Percentiles rank a stretch among this genome's conserved stretches.
Conservation (phyloP, 2,329 filamentous ascomycete genomes). For the Xylaria sp. region DNA sequence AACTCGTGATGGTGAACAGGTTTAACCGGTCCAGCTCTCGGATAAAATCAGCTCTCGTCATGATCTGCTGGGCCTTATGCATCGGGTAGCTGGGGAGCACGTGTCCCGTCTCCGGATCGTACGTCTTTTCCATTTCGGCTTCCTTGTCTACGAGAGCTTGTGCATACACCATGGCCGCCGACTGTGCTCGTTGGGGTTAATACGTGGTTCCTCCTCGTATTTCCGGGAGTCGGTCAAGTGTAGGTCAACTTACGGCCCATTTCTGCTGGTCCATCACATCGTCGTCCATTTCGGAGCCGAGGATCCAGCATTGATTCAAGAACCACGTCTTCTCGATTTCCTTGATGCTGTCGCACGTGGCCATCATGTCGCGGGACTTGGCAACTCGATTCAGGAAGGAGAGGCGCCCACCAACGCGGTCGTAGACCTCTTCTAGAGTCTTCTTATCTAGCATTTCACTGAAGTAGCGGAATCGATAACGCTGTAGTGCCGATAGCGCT, state of each 20-base stretch:
- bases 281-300: slow-evolving; percentile 85
- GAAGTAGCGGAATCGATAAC: slow-evolving; percentile 85
- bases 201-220: neutral
- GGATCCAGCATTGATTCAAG: slow-evolving; percentile 80
- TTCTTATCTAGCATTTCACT: slow-evolving; percentile 65
- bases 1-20: slow-evolving; percentile 91
- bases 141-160: slow-evolving; percentile 89
- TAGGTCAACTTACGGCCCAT: slow-evolving; percentile 76
- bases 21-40: slow-evolving; percentile 92
- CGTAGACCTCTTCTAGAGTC: slow-evolving; percentile 81
- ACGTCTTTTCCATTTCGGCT: slow-evolving; percentile 71
- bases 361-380: slow-evolving; percentile 83
- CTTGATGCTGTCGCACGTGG: slow-evolving; percentile 78
- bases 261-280: slow-evolving; percentile 99
- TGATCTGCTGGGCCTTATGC: slow-evolving; percentile 87
- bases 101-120: slow-evolving; percentile 75
- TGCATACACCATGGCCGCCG: slow-evolving; percentile 92
- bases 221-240: neutral
- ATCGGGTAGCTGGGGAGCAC: slow-evolving; percentile 83
- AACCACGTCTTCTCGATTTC: slow-evolving; percentile 81
- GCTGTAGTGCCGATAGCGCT: slow-evolving; percentile 79
- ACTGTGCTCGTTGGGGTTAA: slow-evolving; percentile 58
- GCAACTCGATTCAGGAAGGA: slow-evolving; percentile 91
- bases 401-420: slow-evolving; percentile 86
- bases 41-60: slow-evolving; percentile 96